Evolutionary conservation across 2,329 filamentous ascomycete genomes (phyloP), one percentile per base, ranked within the genome.

Genomic region (Colletotrichum sp.): DNA sequence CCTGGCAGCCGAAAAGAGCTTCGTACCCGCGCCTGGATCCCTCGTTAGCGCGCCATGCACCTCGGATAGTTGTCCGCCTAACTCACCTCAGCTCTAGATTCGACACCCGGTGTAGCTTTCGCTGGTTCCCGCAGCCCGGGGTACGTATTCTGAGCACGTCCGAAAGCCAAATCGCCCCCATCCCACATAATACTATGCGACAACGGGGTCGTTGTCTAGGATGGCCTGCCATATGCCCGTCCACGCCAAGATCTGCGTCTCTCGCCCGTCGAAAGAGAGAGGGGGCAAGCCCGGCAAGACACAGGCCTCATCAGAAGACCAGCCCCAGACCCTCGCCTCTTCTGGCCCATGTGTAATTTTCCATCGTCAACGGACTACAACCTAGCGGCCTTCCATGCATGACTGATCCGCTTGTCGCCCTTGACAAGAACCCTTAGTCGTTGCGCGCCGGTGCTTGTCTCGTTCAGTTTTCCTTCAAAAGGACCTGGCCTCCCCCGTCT

Each of bases 351-450:
- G 59, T 73, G 71, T 74, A 76, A 76, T 76, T 74, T 65, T 67
- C 71, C 74, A 71, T 75, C 66, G 72, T 75, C 65, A 61, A 75
- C 48, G 52, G 39, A 71, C 11, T 48, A 36, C 66, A 28, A 22
- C 34, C 70, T 55, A 27, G 59, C 9, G 9, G 25, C 30, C 72
- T 75, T 70, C 71, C 66, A n/a, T 75, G 66, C 71, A 76, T 65
- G 30, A 75, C 48, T 52, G 67, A 67, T 71, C 74, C 74, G 72
- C 73, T 52, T 75, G 69, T 12, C 64, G 34, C 44, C 57, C 64
- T 75, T 63, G 73, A 75, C 70, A 65, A 68, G 70, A 75, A 75
- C 73, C 70, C 70, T 66, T 66, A 68, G 73, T 73, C 70, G 44
- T 69, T 75, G 73, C 64, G 48, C 73, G 39, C 39, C 34, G 5